Conservation (phyloP, 495 filamentous ascomycete genomes). For the Lophiotrema nucula region DNA sequence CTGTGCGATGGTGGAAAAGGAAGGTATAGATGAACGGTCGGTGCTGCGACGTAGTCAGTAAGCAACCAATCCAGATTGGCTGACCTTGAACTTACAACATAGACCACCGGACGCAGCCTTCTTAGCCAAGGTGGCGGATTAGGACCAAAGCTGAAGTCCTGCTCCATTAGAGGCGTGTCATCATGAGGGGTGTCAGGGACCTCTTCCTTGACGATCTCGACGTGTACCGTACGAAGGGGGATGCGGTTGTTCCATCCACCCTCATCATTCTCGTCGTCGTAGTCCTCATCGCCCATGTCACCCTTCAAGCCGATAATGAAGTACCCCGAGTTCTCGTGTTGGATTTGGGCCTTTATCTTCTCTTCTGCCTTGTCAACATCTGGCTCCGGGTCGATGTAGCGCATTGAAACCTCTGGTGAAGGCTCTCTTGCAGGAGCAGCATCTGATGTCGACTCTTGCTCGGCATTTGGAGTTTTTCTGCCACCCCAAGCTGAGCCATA, state of each 20-base stretch:
- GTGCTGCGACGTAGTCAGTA: constrained; percentile 44
- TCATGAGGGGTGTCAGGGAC: not conserved
- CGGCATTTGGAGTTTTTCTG: not conserved
- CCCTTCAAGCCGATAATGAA: constrained; percentile 73
- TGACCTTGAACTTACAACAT: constrained; percentile 49
- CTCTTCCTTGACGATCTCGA: constrained; percentile 35
- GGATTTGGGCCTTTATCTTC: constrained; percentile 35
- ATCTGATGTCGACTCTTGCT: constrained; percentile 1
- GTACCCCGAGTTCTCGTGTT: constrained; percentile 49
- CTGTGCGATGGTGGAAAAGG: constrained; percentile 71
- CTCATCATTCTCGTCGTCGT: constrained; percentile 43
- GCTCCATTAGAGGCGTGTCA: constrained; percentile 5
- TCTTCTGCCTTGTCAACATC: constrained; percentile 36
- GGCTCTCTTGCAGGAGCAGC: constrained; percentile 2
- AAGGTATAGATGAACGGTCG: constrained; percentile 90
- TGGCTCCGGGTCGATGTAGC: constrained; percentile 42
- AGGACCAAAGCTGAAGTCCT: not conserved
- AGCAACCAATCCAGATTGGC: no score
- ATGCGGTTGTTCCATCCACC: constrained; percentile 45
- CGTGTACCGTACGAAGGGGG: constrained; percentile 51
- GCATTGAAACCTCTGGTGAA: constrained; percentile 28
- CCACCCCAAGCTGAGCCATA: constrained; percentile 60
- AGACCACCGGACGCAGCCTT: constrained; percentile 70
- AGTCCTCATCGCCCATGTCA: constrained; percentile 50
- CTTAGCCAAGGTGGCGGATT: constrained; percentile 25